Conservation (phyloP, 352 stramenopile genomes). For the Hyaloperonospora brassicae region DNA sequence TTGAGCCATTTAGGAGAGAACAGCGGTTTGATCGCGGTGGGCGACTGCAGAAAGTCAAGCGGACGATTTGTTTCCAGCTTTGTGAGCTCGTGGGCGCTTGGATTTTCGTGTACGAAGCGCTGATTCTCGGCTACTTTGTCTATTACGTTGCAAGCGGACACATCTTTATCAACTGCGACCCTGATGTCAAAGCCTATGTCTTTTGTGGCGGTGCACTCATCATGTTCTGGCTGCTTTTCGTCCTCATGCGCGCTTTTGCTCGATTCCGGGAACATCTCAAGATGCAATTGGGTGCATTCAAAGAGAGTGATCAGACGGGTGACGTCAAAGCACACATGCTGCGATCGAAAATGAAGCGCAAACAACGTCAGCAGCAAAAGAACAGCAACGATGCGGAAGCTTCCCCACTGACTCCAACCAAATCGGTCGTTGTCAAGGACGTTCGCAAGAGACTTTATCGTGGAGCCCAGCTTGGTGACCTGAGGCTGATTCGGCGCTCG, state of each 20-base stretch:
- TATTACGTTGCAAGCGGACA: too few relatives aligned
- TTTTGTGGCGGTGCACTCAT: slow-evolving; percentile 24
- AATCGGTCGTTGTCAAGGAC: slow-evolving; percentile 37
- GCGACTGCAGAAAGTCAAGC: slow-evolving; percentile 52
- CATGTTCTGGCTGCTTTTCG: slow-evolving; percentile 26
- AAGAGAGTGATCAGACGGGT: slow-evolving; percentile 73
- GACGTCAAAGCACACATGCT: slow-evolving; percentile 65
- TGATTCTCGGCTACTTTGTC: slow-evolving; percentile 13
- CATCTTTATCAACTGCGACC: too few relatives aligned
- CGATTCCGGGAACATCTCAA: slow-evolving; percentile 79
- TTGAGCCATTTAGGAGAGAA: slow-evolving; percentile 54
- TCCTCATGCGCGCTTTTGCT: slow-evolving; percentile 60
- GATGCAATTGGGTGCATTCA: slow-evolving; percentile 78
- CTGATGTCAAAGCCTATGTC: neutral
- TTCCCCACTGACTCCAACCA: slow-evolving; percentile 9
- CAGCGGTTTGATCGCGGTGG: slow-evolving; percentile 24
- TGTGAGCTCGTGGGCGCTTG: slow-evolving; percentile 39
- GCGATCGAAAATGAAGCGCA: slow-evolving; percentile 44
- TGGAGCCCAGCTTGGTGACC: slow-evolving; percentile 59
- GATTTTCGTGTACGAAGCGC: slow-evolving; percentile 12
- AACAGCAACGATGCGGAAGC: slow-evolving; percentile 12
- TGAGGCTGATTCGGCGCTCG: too few relatives aligned
- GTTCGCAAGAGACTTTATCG: slow-evolving; percentile 65
- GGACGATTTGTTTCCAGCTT: slow-evolving; percentile 63
- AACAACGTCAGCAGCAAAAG: slow-evolving; percentile 32